These are phyloP conservation scores for Trichoderma lentiforme DNA, from an alignment of 2,329 filamentous ascomycete genomes.

Conservation along the genomic window DNA sequence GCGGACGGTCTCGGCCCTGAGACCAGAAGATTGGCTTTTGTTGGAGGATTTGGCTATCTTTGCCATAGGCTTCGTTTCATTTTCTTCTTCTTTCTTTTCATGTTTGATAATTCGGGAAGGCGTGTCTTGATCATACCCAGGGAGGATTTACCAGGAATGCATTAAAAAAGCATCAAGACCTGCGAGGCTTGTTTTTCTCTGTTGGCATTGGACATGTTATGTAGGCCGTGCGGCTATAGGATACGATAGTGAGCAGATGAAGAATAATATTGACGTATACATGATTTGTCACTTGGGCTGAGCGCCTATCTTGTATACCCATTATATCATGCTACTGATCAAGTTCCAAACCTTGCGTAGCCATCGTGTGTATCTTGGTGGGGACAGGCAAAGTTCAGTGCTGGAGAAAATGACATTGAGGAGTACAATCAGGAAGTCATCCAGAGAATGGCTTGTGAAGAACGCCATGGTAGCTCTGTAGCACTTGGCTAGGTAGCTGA, in stretches of 20 bases:
- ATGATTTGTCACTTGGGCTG: not conserved
- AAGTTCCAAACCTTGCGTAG: not conserved
- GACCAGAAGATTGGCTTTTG: not conserved
- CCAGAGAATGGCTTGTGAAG: not conserved
- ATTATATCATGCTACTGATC: not conserved
- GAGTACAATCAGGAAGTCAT: not conserved
- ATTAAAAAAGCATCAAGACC: not conserved
- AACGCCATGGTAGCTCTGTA: not conserved
- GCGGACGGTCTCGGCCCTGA: not conserved
- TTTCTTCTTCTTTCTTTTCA: not conserved
- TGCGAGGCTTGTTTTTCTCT: not conserved
- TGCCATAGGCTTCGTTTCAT: not conserved
- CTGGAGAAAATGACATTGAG: not conserved
- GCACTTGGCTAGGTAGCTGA: not conserved
- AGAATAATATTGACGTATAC: not conserved
- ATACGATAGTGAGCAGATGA: not conserved
- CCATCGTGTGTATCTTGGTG: not conserved
- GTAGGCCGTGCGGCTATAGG: not conserved
- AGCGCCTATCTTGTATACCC: not conserved
- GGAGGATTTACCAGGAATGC: constrained; percentile 6
- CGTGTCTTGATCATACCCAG: constrained; percentile 10
- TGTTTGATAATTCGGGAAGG: not conserved
- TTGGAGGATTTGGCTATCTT: constrained; percentile 6
- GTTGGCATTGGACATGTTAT: constrained; percentile 1
- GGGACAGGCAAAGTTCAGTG: not conserved